Base-by-base conservation (phyloP, 2,329 filamentous ascomycete genomes). In the Colletotrichum paranaense region DNA sequence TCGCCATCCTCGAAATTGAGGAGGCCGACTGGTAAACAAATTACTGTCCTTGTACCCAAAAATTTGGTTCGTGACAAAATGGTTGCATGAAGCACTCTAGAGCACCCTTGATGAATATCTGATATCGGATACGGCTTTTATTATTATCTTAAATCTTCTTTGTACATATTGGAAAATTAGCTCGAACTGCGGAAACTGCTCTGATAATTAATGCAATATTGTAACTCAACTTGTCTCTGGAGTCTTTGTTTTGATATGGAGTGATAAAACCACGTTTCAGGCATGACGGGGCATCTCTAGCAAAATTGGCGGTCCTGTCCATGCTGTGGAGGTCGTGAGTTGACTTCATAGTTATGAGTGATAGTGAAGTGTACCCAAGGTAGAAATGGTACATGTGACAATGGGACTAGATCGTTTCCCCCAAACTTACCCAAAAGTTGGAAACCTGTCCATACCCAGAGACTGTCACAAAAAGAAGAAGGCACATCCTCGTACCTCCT, bases 1-100 rank as follows among this genome's bases (percentile, higher is more conserved):
- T 83, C 57, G 82, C 79, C 5, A 77, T 84, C 62, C 68, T 84
- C 62, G 83, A 82, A 76, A 60, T 74, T n/a, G 24, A 19, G 30
- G 30, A 42, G 26, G 38, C 9, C 30, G 35, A 14, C 24, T 46
- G 24, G 32, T 26, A 28, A 22, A 19, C 30, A 11, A 26, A 22
- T 3, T 7, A 12, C 14, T 38, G 9, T 26, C 14, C 32, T 12
- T 4, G 32, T 35, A 35, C 4, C 32, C 32, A 35, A 35, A 30
- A 35, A 30, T 2, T 8, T 11, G 38, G 14, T 42, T 42, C 5
- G 12, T n/a, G 11, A 12, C n/a, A 4, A 6, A 9, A 53, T 11
- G 30, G 62, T 14, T 16, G 28, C n/a, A 64, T 28, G 22, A 28
- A 5, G 30, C 14, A 53, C 8, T 4, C 9, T 16, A 28, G 30